A percentile compares a stretch with the other conserved stretches of the same genome.
phyloP scores from a whole-genome alignment of 2,329 filamentous ascomycete species.

The Colletotrichum sublineola region DNA sequence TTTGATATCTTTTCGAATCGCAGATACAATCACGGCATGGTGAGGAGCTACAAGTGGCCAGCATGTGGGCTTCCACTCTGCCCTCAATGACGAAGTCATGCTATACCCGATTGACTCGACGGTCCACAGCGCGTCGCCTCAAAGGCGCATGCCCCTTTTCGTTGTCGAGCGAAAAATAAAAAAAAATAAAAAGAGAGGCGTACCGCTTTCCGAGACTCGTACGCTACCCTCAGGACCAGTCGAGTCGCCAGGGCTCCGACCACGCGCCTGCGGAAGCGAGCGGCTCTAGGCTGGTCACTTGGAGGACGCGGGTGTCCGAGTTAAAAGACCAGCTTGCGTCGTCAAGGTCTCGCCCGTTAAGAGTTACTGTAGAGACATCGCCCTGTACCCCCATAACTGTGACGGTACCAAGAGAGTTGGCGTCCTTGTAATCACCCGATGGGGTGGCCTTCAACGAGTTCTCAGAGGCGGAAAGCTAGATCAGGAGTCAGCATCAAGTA shows the following conservation, averaged over 20 bases:
- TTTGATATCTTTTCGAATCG: background rate
- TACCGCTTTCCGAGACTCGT: background rate
- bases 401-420: slow-evolving; percentile 71
- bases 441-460: slow-evolving; percentile 62
- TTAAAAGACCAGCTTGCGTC: slow-evolving; percentile 40
- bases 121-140: background rate
- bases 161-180: too few species aligned
- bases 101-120: background rate
- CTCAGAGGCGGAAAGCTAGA: slow-evolving; percentile 57
- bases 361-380: slow-evolving; percentile 58
- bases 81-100: background rate
- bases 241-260: slow-evolving; percentile 17
- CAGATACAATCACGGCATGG: background rate
- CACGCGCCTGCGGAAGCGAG: slow-evolving; percentile 27
- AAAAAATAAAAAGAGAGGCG: too few species aligned
- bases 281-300: slow-evolving; percentile 3
- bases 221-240: slow-evolving; percentile 15
- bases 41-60: background rate
- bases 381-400: slow-evolving; percentile 70
- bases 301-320: slow-evolving; percentile 13
- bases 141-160: too few species aligned
- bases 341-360: slow-evolving; percentile 64
- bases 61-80: background rate
- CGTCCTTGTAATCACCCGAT: slow-evolving; percentile 67
- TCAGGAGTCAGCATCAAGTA: slow-evolving; percentile 10